Base-by-base conservation (phyloP, 345 rosid genomes). In the Ailanthus altissimus region DNA sequence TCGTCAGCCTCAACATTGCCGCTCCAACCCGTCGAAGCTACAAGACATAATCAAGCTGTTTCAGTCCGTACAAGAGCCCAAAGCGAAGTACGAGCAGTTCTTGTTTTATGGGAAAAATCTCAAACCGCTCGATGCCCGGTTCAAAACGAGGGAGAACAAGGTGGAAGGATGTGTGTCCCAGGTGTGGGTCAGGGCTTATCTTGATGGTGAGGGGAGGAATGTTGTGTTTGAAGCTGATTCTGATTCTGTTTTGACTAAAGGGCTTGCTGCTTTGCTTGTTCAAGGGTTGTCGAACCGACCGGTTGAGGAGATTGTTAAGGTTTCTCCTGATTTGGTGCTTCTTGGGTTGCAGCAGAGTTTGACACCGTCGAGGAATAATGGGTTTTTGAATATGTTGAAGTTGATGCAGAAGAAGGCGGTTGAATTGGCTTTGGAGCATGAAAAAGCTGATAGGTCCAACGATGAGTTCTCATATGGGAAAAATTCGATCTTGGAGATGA, bases 121-220 rank as follows among this genome's bases (percentile, higher is more conserved):
- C 77, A 87, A 81, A 21, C 92, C 99, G 0, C 92, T 97, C 2
- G 92, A 88, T 78, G 12, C 87, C n/a, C 85, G 21, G 53, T 97
- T 86, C 86, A 92, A 90, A 78, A 94, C 97, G 25, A 77, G 80
- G 49, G 93, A 88, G 57, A 97, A 94, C 72, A 97, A 97, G 79
- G 99, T 97, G 9, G 82, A 91, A 82, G 99, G 99, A 8, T 97
- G 99, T 65, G 95, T 92, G 26, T 91, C 98, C 32, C 97, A 91
- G 87, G 98, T 94, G 8, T 97, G 98, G 98, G 97, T 97, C 23
- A 86, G 98, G 87, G 99, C 97, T 53, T 92, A 77, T 77, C 80
- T 92, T 8, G 97, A 96, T 67, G 68, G 60, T 0, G 85, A 88
- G 10, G 73, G 79, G 10, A 74, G 79, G 51, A 92, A 92, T 67